A percentile compares a stretch with the other conserved stretches of the same genome.
phyloP scores from a whole-genome alignment of 202 grass and related monocot species.

The Zizania palustris region DNA sequence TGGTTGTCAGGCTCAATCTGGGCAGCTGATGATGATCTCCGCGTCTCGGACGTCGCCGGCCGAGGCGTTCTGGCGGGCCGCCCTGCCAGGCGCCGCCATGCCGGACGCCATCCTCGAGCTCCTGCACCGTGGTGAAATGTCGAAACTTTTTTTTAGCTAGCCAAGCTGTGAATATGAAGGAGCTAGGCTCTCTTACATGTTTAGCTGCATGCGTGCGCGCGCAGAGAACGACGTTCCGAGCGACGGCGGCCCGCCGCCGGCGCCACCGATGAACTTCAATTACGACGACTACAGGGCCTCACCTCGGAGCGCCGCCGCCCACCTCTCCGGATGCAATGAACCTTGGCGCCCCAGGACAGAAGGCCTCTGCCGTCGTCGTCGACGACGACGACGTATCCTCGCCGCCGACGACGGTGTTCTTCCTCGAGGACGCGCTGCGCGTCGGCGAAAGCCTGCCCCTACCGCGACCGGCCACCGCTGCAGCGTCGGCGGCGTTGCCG shows the following conservation, averaged over 20 bases:
- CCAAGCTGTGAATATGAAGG: too few species aligned
- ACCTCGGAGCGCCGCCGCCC: not conserved
- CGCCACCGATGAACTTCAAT: constrained; percentile 44
- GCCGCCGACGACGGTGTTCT: constrained; percentile 7
- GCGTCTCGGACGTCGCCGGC: constrained; percentile 37
- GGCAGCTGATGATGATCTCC: not conserved
- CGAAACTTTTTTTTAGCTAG: too few species aligned
- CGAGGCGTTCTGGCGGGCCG: constrained; percentile 45
- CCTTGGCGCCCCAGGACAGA: not conserved
- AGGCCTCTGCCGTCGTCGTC: not conserved
- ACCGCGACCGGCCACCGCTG: too few species aligned
- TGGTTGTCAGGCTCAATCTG: not conserved
- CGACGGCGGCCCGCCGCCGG: not conserved
- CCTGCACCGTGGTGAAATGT: constrained; percentile 18
- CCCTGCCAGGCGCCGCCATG: constrained; percentile 28
- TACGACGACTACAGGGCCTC: constrained; percentile 38
- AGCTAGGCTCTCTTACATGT: not conserved
- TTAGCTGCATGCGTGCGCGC: not conserved
- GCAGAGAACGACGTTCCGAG: constrained; percentile 11
- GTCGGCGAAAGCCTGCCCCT: too few species aligned
- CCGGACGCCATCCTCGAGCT: constrained; percentile 48
- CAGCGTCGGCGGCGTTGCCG: too few species aligned
- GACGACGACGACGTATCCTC: not conserved
- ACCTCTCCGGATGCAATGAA: not conserved
- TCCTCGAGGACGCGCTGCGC: constrained; percentile 39